A percentile compares a stretch with the other conserved stretches of the same genome.
Evolutionary conservation across 1,284 basidiomycete genomes (phyloP).

Genomic region (Cystobasidium slooffiae): DNA sequence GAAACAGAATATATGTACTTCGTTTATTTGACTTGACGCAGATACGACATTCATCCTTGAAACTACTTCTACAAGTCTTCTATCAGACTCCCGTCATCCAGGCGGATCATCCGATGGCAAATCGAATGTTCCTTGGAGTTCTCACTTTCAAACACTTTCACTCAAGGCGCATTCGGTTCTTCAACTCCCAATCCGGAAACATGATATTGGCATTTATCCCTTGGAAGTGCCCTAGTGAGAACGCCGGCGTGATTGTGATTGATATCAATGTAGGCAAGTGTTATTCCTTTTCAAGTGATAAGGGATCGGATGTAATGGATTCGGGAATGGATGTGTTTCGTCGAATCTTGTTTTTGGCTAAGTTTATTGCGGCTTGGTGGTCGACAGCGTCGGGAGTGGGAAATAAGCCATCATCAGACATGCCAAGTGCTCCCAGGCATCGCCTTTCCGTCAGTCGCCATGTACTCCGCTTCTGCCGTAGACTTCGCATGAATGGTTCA

Average conservation of each 20-base stretch:
- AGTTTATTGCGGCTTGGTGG: constrained; percentile 23
- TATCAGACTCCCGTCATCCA: no score
- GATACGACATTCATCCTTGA: neutral
- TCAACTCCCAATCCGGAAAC: no score
- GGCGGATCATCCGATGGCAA: no score
- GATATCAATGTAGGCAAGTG: no score
- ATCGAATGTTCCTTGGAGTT: no score
- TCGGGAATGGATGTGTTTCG: constrained; percentile 40
- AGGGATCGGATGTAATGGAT: constrained; percentile 27
- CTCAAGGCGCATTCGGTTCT: no score
- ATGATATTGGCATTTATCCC: no score
- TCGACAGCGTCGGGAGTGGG: constrained; percentile 18
- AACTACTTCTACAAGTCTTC: no score
- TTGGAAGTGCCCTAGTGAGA: no score
- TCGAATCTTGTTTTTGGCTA: constrained; percentile 37
- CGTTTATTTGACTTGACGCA: neutral
- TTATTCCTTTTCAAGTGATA: constrained; percentile 13
- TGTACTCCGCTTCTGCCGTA: constrained; percentile 60
- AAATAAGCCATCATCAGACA: neutral
- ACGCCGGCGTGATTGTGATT: no score
- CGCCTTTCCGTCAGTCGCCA: constrained; percentile 58
- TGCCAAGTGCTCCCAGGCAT: constrained; percentile 46
- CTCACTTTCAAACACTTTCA: no score
- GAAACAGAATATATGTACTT: neutral
- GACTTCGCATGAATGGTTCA: constrained; percentile 58